Percentiles rank a stretch among this genome's conserved stretches.
These are phyloP conservation scores for Talaromyces pinophilus DNA, from an alignment of 2,329 filamentous ascomycete species.

Conservation along the genomic window DNA sequence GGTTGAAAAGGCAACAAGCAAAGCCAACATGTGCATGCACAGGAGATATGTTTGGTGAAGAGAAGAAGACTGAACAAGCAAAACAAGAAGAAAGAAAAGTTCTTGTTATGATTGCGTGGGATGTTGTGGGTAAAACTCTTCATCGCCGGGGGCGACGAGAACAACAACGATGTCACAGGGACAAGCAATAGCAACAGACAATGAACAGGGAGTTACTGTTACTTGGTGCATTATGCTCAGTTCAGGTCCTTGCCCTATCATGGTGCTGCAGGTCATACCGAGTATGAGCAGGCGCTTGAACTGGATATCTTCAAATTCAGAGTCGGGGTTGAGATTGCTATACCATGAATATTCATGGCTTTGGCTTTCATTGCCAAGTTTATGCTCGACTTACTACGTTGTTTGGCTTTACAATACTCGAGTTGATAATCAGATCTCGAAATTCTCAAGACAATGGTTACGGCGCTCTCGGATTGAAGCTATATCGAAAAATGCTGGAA, in stretches of 20 bases:
- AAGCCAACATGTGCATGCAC: slow-evolving; percentile 2
- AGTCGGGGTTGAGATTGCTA: neutral
- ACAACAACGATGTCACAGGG: slow-evolving; percentile 7
- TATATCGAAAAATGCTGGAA: neutral
- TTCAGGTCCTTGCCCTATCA: neutral
- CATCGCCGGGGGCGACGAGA: slow-evolving; percentile 19
- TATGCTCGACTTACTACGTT: neutral
- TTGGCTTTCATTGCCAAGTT: neutral
- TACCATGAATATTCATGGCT: too few species aligned
- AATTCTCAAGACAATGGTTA: neutral
- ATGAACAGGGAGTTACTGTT: neutral
- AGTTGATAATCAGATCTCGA: neutral
- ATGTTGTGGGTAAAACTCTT: slow-evolving; percentile 1
- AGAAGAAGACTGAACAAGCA: neutral
- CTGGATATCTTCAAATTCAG: neutral
- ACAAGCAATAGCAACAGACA: neutral
- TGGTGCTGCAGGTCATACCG: neutral
- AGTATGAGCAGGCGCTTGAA: neutral
- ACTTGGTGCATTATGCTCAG: neutral
- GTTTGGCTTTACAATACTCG: neutral
- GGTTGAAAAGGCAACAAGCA: neutral
- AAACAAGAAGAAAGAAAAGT: neutral
- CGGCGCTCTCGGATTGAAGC: neutral
- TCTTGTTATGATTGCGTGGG: neutral
- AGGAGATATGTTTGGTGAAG: neutral